Conservation (phyloP, 2,329 filamentous ascomycete genomes). For the Calonectria crousiana region DNA sequence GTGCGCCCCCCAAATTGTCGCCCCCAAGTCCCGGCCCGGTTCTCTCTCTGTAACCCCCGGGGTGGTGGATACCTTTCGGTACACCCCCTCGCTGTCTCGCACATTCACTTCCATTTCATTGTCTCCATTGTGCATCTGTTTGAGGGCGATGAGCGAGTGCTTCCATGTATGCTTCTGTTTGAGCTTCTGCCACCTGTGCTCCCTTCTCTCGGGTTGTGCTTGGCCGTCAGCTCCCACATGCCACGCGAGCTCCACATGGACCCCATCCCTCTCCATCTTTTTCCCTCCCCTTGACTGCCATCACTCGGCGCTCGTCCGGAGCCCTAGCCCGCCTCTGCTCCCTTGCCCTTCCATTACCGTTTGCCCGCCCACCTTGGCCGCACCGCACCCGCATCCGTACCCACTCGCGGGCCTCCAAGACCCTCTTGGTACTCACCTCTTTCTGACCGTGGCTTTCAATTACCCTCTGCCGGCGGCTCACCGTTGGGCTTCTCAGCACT, state of each 20-base stretch:
- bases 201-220: neutral
- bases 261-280: slow-evolving; percentile 16
- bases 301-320: slow-evolving; percentile 14
- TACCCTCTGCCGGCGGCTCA: slow-evolving; percentile 1
- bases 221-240: neutral
- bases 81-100: slow-evolving; percentile 14
- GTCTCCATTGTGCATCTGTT: neutral
- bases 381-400: slow-evolving; percentile 12
- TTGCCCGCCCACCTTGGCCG: slow-evolving; percentile 10
- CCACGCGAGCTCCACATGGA: slow-evolving; percentile 11
- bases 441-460: slow-evolving; percentile 11
- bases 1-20: neutral
- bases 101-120: slow-evolving; percentile 18
- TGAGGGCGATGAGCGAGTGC: neutral
- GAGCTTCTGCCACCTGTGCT: slow-evolving; percentile 2
- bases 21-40: slow-evolving; percentile 31
- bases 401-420: slow-evolving; percentile 9
- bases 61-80: slow-evolving; percentile 11
- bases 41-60: slow-evolving; percentile 14
- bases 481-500: neutral
- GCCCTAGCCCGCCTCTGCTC: neutral
- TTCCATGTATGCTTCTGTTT: neutral
- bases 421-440: slow-evolving; percentile 15
- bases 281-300: neutral
- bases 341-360: slow-evolving; percentile 13